A percentile compares a stretch with the other conserved stretches of the same genome.
Evolutionary conservation across 75 land plant genomes (phyloP).

Genomic region (Cupressus sempervirens): DNA sequence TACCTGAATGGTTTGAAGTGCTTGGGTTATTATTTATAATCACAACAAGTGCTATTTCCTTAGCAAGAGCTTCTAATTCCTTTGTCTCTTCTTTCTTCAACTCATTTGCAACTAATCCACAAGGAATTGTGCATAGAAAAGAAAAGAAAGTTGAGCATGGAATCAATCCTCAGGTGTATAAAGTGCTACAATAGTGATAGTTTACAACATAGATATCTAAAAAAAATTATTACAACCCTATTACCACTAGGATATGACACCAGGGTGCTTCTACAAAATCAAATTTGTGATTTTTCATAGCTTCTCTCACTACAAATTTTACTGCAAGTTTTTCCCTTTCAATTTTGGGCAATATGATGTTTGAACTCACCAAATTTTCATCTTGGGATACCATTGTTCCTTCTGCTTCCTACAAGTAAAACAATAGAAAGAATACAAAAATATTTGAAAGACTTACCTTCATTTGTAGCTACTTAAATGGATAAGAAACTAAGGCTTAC

Average conservation of each 20-base stretch:
- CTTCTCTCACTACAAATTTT: conserved; percentile 25
- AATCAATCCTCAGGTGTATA: neutral
- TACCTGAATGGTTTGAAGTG: neutral
- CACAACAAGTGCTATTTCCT: conserved; percentile 27
- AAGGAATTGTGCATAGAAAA: conserved; percentile 30
- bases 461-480: neutral
- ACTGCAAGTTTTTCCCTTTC: conserved; percentile 42
- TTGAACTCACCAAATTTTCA: conserved; percentile 20
- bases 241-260: conserved; percentile 38
- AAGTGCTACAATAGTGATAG: neutral
- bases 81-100: conserved; percentile 35
- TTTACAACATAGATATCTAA: neutral
- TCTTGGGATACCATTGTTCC: conserved; percentile 24
- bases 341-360: conserved; percentile 19
- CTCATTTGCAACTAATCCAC: conserved; percentile 20
- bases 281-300: conserved; percentile 28
- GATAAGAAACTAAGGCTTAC: conserved; percentile 2
- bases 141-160: neutral
- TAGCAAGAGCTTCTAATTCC: conserved; percentile 24
- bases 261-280: conserved; percentile 42
- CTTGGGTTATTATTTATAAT: conserved; percentile 16
- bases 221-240: conserved; percentile 19
- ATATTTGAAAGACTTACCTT: neutral
- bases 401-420: conserved; percentile 22
- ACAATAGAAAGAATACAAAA: neutral